Base-by-base conservation (phyloP, 176 grass and related monocot species). In the Zea mays region DNA sequence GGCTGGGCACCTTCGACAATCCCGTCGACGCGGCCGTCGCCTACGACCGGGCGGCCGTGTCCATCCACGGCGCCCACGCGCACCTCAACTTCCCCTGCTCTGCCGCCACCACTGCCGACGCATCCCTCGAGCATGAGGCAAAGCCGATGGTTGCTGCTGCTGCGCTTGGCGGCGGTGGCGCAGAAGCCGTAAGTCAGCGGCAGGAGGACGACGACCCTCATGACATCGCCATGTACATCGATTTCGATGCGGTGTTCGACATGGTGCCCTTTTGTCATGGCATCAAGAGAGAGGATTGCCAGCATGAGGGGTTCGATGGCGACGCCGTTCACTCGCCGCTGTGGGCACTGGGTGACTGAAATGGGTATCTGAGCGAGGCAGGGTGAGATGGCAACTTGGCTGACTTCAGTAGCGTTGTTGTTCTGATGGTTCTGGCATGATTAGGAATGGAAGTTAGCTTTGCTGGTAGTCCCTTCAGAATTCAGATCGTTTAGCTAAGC, bases 1-100 rank as follows among this genome's bases (percentile, higher is more conserved):
- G 90, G 93, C 38, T 96, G 46, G 90, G 93, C 34, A 88, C 93
- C 52, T 96, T 92, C 42, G 1, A 69, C 66, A 90, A 55, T n/a
- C 62, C 89, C 33, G 9, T 74, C 14, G 81, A 92, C 27, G 93
- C 89, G 0, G 90, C 93, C 65, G 21, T 88, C 33, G 90, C 93
- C 8, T 88, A 92, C 56, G 93, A 97, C 34, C 81, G 67, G 48
- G 87, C 87, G 2, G 87, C 83, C 8, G 45, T 61, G 52, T 69
- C 80, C 80, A 86, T 92, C 81, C 71, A 75, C n/a, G 89, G 84
- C 51, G 44, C 77, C 54, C 2, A 0, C 1, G 85, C 79, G 10
- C 75, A 43, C 34, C 48, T 92, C 40, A 92, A 96, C 48, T 83
- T 91, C 43, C 83, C 86, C 27, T 27, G 27, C 27, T 27, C 27